Base-by-base conservation (phyloP, 805 yeast genomes). In the Candida suzukii region DNA sequence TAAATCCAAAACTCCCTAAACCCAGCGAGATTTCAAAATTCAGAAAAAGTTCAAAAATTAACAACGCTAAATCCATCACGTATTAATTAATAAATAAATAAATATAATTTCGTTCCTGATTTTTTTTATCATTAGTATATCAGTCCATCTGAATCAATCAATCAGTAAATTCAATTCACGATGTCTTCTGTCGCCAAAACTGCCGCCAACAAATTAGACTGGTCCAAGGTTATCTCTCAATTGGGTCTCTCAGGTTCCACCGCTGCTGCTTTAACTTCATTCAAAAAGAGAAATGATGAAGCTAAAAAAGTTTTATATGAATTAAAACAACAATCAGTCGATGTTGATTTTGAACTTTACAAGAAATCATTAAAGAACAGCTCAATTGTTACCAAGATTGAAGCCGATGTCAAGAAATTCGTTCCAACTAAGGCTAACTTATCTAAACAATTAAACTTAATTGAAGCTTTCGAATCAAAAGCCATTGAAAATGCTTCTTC, bases 261-360 rank as follows among this genome's bases (percentile, higher is more conserved):
- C 48, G 95, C 96, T 46, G 61, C 85, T 41, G 78, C 95, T 35
- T 73, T 93, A 64, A 78, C 93, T 41, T 77, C 95, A 25, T 93
- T 93, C 83, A 90, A 90, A 72, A 91, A 93, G 86, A 87, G 99
- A 78, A 83, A 88, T 68, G 99, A 93, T 61, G 98, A 93, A 66
- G 98, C 98, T 54, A 84, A 88, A 74, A 83, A 87, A 71, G 76
- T 75, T 57, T 71, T 86, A 56, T 69, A 74, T 54, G 83, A 80
- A 49, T 74, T 91, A 54, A 72, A 79, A 61, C 70, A 74, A 51
- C 91, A 87, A 69, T 68, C 88, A 48, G 73, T 87, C 44, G 71
- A 70, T 31, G 88, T 93, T 49, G 96, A 91, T 68, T 91, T 90
- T 52, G 67, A 72, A 40, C 73, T 79, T 67, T 93, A 90, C 80